Evolutionary conservation across 345 rosid genomes (phyloP), one percentile per base, ranked within the genome.

Genomic region (Lepidium aucheri): DNA sequence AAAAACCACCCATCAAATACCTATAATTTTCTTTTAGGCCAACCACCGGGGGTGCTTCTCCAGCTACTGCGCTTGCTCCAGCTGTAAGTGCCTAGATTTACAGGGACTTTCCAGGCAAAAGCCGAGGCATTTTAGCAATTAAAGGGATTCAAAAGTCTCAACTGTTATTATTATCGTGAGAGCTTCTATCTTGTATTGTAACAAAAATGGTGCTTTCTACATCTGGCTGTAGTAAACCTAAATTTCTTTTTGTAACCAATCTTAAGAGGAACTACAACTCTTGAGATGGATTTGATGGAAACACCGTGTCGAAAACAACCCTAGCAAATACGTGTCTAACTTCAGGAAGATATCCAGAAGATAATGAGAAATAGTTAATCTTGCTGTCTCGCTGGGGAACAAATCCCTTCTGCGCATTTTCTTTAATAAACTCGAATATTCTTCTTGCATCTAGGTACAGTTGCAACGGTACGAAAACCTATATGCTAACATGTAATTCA

Each of bases 301-400:
- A 92, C n/a, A 89, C 72, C 0, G 96, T 89, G 69, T 92, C 91
- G 36, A 92, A 89, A 49, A 87, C 88, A 41, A 87, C 77, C 78
- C 91, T 83, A 7, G 96, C 87, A 78, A 92, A 84, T 8, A 67
- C 65, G 53, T 82, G 85, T 39, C 87, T 80, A 47, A 82, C 69
- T 74, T 92, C 93, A 20, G 42, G 55, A 53, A 86, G 64, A 74
- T 40, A 65, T 12, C 96, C 95, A 6, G 54, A 40, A 45, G 83
- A 82, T 70, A 86, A 70, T 5, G 59, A 69, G 43, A 81, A 77
- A 5, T 83, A 82, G 61, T 87, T 56, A 64, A 92, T 84, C 56
- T 66, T 68, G 32, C 75, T 65, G 44, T 84, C 87, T 67, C 65
- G 73, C 72, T 80, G 84, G 2, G 84, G 65, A 40, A 58, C 66